phyloP scores from a whole-genome alignment of 2,329 filamentous ascomycete species.

The Mycosphaerella sp. region DNA sequence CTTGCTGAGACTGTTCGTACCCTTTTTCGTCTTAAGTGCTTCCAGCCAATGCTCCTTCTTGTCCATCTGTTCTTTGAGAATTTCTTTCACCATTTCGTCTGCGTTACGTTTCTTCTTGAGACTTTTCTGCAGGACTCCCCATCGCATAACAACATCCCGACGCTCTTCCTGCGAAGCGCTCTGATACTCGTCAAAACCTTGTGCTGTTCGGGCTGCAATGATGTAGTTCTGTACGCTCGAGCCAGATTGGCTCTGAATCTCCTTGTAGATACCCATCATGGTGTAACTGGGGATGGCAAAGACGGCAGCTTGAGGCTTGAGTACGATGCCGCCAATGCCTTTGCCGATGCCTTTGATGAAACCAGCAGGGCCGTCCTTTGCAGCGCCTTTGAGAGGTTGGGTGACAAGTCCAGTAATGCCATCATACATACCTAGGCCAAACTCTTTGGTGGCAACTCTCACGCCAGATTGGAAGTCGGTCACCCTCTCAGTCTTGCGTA shows the following conservation, averaged over 20 bases:
- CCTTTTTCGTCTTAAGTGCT: slow-evolving; percentile 13
- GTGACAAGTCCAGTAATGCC: slow-evolving; percentile 70
- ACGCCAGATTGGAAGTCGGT: slow-evolving; percentile 71
- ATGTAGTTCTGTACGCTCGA: slow-evolving; percentile 73
- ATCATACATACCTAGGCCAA: slow-evolving; percentile 67
- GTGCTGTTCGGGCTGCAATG: slow-evolving; percentile 65
- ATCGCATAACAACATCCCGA: slow-evolving; percentile 58
- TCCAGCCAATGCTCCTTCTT: slow-evolving; percentile 26
- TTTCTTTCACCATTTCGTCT: slow-evolving; percentile 48
- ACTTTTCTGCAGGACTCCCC: slow-evolving; percentile 57
- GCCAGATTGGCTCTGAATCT: slow-evolving; percentile 62
- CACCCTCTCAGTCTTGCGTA: slow-evolving; percentile 72
- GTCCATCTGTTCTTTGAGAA: slow-evolving; percentile 36
- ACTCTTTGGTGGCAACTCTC: slow-evolving; percentile 61
- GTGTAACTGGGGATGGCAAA: slow-evolving; percentile 58
- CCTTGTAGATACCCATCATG: slow-evolving; percentile 70
- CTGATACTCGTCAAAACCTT: slow-evolving; percentile 64
- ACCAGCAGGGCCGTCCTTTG: slow-evolving; percentile 56
- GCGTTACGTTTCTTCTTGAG: slow-evolving; percentile 53
- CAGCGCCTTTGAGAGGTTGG: slow-evolving; percentile 62
- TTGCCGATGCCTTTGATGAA: slow-evolving; percentile 73
- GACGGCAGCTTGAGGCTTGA: slow-evolving; percentile 67
- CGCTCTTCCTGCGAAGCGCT: slow-evolving; percentile 53
- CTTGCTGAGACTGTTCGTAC: slow-evolving; percentile 5
- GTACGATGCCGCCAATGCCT: slow-evolving; percentile 65